Evolutionary conservation across 2,329 filamentous ascomycete genomes (phyloP).

Genomic region (Capronia americana): DNA sequence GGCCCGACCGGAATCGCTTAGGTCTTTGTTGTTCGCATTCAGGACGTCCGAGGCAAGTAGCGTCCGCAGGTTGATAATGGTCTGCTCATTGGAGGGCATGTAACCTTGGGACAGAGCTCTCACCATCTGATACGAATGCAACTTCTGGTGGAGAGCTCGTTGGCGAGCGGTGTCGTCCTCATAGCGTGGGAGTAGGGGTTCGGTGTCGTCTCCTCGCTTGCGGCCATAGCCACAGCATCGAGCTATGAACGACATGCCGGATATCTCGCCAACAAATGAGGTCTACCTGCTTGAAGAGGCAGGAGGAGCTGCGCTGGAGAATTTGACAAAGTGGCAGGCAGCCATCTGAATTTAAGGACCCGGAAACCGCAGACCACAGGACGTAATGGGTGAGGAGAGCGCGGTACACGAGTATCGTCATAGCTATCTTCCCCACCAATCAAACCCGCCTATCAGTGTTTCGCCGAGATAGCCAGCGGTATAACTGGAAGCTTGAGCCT

Average conservation of each 20-base stretch:
- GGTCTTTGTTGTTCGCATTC: constrained; percentile 73
- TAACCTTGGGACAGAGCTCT: constrained; percentile 81
- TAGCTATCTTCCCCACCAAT: constrained; percentile 4
- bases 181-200: constrained; percentile 83
- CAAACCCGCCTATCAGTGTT: background rate
- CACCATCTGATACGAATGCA: constrained; percentile 92
- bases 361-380: background rate
- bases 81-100: constrained; percentile 90
- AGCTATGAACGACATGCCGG: constrained; percentile 55
- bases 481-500: background rate
- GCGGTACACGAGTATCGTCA: background rate
- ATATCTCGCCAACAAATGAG: background rate
- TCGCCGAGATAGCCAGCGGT: background rate
- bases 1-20: constrained; percentile 78
- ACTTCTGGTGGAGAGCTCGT: constrained; percentile 76
- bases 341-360: background rate
- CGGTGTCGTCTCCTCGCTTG: constrained; percentile 64
- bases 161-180: constrained; percentile 80
- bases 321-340: background rate
- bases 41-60: constrained; percentile 78
- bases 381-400: constrained; percentile 3
- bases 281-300: background rate
- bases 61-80: constrained; percentile 78
- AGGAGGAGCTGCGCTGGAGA: background rate
- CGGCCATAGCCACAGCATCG: constrained; percentile 70